Percentiles rank a stretch among this genome's conserved stretches.
phyloP scores from a whole-genome alignment of 2,329 filamentous ascomycete species.

The Xylaria hypoxylon region DNA sequence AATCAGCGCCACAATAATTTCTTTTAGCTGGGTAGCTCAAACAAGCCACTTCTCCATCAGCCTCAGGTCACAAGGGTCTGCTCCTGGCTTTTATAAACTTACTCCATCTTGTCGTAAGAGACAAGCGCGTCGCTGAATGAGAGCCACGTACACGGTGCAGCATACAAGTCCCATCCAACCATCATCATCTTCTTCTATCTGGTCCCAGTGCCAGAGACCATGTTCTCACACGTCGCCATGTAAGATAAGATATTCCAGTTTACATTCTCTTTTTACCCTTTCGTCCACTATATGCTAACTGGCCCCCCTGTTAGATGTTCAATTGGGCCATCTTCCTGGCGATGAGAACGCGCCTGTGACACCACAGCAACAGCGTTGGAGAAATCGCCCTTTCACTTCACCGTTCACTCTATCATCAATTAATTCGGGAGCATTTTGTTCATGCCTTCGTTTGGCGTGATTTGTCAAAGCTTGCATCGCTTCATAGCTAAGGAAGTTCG shows the following conservation, averaged over 20 bases:
- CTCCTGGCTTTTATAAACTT: conserved; percentile 17
- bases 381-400: conserved; percentile 1
- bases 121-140: conserved; percentile 37
- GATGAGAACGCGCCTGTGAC: conserved; percentile 28
- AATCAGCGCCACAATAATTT: conserved; percentile 17
- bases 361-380: conserved; percentile 3
- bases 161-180: neutral
- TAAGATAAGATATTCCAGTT: conserved; percentile 23
- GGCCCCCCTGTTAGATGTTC: conserved; percentile 10
- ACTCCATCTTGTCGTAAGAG: conserved; percentile 16
- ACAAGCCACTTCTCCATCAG: conserved; percentile 25
- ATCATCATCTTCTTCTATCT: neutral
- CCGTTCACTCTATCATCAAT: neutral
- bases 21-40: conserved; percentile 8
- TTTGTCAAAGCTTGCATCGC: neutral
- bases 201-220: conserved; percentile 3
- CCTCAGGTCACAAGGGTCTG: conserved; percentile 27
- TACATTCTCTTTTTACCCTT: neutral
- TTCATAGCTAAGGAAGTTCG: neutral
- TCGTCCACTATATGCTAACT: conserved; percentile 4
- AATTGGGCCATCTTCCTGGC: conserved; percentile 11
- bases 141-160: conserved; percentile 13
- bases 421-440: neutral
- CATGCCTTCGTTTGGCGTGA: neutral
- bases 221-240: conserved; percentile 17